These are phyloP conservation scores for Fagus crenata DNA, from an alignment of 306 rosid genomes.

Conservation along the genomic window DNA sequence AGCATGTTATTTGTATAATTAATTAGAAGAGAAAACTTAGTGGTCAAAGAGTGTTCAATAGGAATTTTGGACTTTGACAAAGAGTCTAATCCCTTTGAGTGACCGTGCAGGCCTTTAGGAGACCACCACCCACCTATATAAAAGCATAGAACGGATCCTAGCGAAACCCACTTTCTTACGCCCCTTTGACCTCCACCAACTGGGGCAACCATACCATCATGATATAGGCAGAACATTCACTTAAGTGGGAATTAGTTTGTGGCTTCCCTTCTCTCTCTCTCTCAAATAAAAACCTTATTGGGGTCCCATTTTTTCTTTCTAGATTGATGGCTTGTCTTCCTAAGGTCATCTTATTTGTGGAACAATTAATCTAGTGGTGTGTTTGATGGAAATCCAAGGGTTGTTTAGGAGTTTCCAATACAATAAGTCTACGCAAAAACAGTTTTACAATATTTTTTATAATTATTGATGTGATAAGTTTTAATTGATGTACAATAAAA, in stretches of 20 bases:
- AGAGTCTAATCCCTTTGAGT: conserved; percentile 13
- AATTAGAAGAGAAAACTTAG: neutral
- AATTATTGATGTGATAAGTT: no score
- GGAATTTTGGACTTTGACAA: conserved; percentile 22
- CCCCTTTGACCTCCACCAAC: conserved; percentile 48
- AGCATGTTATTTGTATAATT: neutral
- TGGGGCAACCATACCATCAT: conserved; percentile 50
- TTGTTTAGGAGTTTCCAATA: conserved; percentile 5
- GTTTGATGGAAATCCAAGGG: neutral
- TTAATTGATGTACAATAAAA: no score
- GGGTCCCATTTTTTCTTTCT: conserved; percentile 30
- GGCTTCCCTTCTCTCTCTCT: conserved; percentile 18
- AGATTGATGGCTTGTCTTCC: conserved; percentile 31
- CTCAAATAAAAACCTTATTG: conserved; percentile 22
- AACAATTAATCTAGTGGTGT: neutral
- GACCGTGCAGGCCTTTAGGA: conserved; percentile 37
- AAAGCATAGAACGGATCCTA: conserved; percentile 24
- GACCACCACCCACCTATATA: conserved; percentile 35
- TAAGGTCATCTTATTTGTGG: conserved; percentile 15
- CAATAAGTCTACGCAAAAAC: no score
- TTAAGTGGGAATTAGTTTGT: conserved; percentile 38
- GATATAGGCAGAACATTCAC: conserved; percentile 31
- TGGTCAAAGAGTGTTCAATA: conserved; percentile 4
- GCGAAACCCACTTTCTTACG: conserved; percentile 40
- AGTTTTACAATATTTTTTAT: no score